Base-by-base conservation (phyloP, 345 rosid genomes). In the Hibiscus trionum region DNA sequence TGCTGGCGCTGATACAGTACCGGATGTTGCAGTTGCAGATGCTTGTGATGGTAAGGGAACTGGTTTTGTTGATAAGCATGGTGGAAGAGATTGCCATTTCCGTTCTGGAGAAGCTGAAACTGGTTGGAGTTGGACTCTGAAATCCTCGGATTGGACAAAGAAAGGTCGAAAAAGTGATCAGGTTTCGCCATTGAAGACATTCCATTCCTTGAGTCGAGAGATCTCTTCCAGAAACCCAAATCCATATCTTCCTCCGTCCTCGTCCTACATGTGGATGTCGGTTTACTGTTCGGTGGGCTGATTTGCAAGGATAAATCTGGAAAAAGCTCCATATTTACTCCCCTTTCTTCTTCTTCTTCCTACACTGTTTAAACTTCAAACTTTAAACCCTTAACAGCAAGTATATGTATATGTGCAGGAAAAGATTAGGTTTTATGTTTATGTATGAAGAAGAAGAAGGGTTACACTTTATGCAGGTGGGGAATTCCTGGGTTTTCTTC, bases 261-360 rank as follows among this genome's bases (percentile, higher is more conserved):
- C 76, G 89, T 82, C 75, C 87, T 83, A 87, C 91, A 86, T 29
- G 97, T 77, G 2, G 93, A 77, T n/a, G 89, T 57, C 49, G 90
- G 82, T 80, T 90, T 88, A 79, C 78, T 56, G 87, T 78, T 91
- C 9, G 89, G 97, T 16, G 92, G 93, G 82, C 92, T 83, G 76
- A 81, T 88, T 79, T 85, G 91, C n/a, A 91, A 84, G 47, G 90
- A 81, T 29, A 88, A 81, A 76, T 90, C 96, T 26, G 93, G 90
- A 79, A 90, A 90, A 11, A 90, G 75, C 84, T 90, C 96, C 96
- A 90, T 90, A 39, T 39, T 39, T 7, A 39, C 44, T 7, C 44
- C 44, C 44, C 63, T 60, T 47, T 12, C 16, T 49, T 3, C n/a
- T 39, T 21, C 24, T 21, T 24, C 27, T 52, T 2, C 26, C 52